These are phyloP conservation scores for Talaromyces sp. DNA, from an alignment of 2,329 filamentous ascomycete genomes.

Conservation along the genomic window DNA sequence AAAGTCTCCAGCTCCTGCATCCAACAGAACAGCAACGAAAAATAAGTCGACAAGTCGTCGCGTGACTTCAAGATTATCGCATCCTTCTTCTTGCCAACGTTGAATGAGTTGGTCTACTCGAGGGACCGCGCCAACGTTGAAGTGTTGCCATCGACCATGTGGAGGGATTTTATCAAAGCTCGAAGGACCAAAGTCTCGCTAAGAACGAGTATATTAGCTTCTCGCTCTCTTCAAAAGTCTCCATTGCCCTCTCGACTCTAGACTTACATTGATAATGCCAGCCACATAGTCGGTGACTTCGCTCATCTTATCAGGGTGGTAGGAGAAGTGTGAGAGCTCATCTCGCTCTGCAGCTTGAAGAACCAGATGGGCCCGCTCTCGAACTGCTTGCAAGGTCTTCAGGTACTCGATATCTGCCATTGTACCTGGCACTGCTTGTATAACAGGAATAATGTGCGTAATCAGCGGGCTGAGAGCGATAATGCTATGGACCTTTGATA, in stretches of 20 bases:
- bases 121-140: constrained; percentile 58
- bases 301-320: constrained; percentile 42
- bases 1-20: constrained; percentile 57
- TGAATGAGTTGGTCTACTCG: constrained; percentile 52
- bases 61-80: constrained; percentile 52
- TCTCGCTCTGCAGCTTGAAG: constrained; percentile 42
- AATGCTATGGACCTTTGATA: not conserved
- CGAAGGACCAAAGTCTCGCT: constrained; percentile 58
- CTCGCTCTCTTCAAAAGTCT: not conserved
- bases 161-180: constrained; percentile 54
- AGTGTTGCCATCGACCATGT: constrained; percentile 66
- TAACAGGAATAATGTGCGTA: not conserved
- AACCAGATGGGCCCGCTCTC: constrained; percentile 29
- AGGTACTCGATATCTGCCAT: constrained; percentile 30
- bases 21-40: constrained; percentile 62
- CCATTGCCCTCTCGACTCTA: not conserved
- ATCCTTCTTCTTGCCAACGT: constrained; percentile 48
- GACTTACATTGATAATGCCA: constrained; percentile 46
- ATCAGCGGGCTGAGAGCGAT: not conserved
- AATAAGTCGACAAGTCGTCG: constrained; percentile 64
- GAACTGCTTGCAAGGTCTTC: constrained; percentile 33
- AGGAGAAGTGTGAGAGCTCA: constrained; percentile 48
- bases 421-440: not conserved
- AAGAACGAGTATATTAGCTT: not conserved
- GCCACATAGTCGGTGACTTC: constrained; percentile 49